phyloP scores from a whole-genome alignment of 2,329 filamentous ascomycete species.

The Hypoxylon sp. region DNA sequence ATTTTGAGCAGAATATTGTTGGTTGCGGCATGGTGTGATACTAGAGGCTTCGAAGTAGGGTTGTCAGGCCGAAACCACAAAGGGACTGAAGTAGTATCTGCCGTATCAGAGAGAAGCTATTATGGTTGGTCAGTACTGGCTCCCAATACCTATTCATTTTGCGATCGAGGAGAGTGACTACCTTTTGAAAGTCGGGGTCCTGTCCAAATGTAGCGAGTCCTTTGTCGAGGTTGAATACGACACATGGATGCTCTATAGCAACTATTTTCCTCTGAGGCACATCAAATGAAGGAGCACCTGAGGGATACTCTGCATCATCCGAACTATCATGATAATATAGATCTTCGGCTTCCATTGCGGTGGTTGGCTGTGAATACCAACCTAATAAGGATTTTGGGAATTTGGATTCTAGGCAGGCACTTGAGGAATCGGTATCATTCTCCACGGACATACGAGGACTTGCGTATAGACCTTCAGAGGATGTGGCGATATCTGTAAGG shows the following conservation, averaged over 20 bases:
- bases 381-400: background rate
- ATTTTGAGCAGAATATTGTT: conserved; percentile 91
- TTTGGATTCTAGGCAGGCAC: background rate
- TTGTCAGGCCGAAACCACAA: conserved; percentile 87
- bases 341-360: conserved; percentile 31
- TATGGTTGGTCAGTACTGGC: conserved; percentile 22
- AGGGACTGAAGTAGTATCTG: conserved; percentile 68
- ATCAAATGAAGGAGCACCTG: conserved; percentile 56
- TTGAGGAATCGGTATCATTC: background rate
- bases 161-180: conserved; percentile 42
- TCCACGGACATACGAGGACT: background rate
- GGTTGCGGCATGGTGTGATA: conserved; percentile 81
- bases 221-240: conserved; percentile 60
- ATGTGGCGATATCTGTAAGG: background rate
- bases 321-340: conserved; percentile 26
- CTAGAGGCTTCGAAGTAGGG: conserved; percentile 81
- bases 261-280: conserved; percentile 59
- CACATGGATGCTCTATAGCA: conserved; percentile 62
- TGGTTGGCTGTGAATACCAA: background rate
- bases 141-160: background rate
- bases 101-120: conserved; percentile 50
- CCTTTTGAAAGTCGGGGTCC: conserved; percentile 58
- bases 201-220: conserved; percentile 60
- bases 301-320: conserved; percentile 33
- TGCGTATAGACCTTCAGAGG: background rate